A percentile compares a stretch with the other conserved stretches of the same genome.
Evolutionary conservation across 345 rosid genomes (phyloP).

Genomic region (Heritiera fomes): DNA sequence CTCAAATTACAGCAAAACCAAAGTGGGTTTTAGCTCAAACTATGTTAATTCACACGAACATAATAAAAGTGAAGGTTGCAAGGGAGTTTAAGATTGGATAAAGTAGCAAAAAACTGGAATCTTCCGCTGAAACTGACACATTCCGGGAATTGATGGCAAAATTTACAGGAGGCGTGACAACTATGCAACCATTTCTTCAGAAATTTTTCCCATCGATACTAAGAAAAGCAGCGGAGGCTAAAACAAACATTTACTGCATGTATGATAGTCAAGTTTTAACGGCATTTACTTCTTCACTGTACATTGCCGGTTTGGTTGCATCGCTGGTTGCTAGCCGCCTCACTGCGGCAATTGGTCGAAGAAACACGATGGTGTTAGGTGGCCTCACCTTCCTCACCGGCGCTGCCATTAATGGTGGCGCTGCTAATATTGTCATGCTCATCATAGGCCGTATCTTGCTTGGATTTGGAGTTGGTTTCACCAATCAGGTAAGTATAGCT

Average conservation of each 20-base stretch:
- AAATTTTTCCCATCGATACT: conserved; percentile 75
- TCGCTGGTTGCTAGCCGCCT: conserved; percentile 76
- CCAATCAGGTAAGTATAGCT: conserved; percentile 57
- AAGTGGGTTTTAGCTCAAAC: background rate
- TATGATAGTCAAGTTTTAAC: conserved; percentile 69
- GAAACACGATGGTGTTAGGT: conserved; percentile 65
- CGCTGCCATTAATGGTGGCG: conserved; percentile 70
- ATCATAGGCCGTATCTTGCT: conserved; percentile 79
- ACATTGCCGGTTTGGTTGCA: conserved; percentile 67
- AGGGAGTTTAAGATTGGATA: background rate
- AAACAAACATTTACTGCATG: conserved; percentile 59
- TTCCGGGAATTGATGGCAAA: background rate
- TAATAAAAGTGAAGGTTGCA: no score
- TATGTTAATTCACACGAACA: background rate
- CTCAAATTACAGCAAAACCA: no score
- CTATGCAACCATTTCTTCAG: conserved; percentile 75
- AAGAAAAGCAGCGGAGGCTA: conserved; percentile 48
- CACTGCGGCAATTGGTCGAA: conserved; percentile 53
- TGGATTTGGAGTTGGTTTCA: conserved; percentile 91
- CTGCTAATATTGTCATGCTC: conserved; percentile 68
- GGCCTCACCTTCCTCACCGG: conserved; percentile 77
- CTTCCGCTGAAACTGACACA: background rate
- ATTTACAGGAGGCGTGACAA: conserved; percentile 75
- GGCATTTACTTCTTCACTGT: conserved; percentile 77
- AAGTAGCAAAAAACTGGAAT: background rate